Evolutionary conservation across 2,329 filamentous ascomycete species (phyloP).

Genomic region (Chaetothyriales sp.): DNA sequence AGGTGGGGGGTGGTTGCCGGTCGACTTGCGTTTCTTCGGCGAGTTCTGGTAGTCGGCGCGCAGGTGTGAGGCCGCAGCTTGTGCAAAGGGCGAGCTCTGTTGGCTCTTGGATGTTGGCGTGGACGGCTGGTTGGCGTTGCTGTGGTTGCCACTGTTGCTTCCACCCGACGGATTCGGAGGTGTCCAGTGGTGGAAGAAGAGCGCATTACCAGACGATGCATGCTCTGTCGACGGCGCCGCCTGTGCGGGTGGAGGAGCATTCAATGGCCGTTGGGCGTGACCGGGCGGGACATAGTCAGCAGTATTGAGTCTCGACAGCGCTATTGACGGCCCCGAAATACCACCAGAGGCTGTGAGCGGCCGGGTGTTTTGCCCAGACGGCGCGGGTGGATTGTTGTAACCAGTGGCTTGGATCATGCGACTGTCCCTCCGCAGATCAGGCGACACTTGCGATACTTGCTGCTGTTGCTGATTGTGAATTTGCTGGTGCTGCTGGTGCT

Average conservation of each 20-base stretch:
- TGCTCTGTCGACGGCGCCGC: conserved; percentile 3
- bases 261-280: conserved; percentile 14
- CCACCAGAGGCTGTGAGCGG: conserved; percentile 7
- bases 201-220: conserved; percentile 46
- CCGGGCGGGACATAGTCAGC: conserved; percentile 21
- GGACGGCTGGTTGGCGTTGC: conserved; percentile 40
- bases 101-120: conserved; percentile 60
- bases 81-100: conserved; percentile 32
- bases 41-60: conserved; percentile 53
- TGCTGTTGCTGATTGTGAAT: conserved; percentile 12
- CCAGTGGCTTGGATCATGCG: conserved; percentile 24
- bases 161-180: conserved; percentile 51
- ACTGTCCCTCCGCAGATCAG: conserved; percentile 20
- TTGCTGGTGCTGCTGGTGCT: conserved; percentile 15
- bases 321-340: conserved; percentile 8
- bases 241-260: conserved; percentile 12
- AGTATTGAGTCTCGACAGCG: conserved; percentile 30
- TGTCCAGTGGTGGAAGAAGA: conserved; percentile 90
- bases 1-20: conserved; percentile 35
- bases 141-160: conserved; percentile 23
- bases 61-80: conserved; percentile 33
- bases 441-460: conserved; percentile 9
- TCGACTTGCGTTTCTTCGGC: conserved; percentile 71
- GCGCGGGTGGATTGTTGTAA: conserved; percentile 12
- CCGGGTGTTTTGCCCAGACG: neutral